A percentile compares a stretch with the other conserved stretches of the same genome.
These are phyloP conservation scores for Apiospora pterosperma DNA, from an alignment of 2,329 filamentous ascomycete species.

Conservation along the genomic window DNA sequence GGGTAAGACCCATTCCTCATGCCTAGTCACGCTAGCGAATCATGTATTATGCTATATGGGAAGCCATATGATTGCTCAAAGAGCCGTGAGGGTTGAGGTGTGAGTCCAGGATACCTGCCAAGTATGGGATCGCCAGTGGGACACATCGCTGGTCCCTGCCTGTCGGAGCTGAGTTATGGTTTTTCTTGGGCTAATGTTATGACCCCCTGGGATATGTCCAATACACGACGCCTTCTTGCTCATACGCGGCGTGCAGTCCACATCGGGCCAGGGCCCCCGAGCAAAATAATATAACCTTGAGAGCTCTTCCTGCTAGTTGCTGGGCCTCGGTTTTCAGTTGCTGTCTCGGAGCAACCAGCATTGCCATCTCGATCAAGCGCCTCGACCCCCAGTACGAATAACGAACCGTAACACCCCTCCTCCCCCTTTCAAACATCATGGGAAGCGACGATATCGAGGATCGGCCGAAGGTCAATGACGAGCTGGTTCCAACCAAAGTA, in stretches of 20 bases:
- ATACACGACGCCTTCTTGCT: not conserved
- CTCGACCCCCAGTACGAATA: not conserved
- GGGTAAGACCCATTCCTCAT: not conserved
- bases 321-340: not conserved
- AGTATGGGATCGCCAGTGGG: not conserved
- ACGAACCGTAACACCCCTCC: not conserved
- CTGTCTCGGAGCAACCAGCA: not conserved
- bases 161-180: not conserved
- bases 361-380: not conserved
- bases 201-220: not conserved
- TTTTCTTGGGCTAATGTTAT: not conserved
- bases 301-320: not conserved
- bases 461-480: not conserved
- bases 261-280: not conserved
- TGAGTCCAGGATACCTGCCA: not conserved
- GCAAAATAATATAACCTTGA: not conserved
- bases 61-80: not conserved
- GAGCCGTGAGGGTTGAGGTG: not conserved
- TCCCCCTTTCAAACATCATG: constrained; percentile 1
- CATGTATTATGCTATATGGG: not conserved
- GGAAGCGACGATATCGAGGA: constrained; percentile 10
- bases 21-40: constrained; percentile 9
- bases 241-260: not conserved
- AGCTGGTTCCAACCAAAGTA: constrained; percentile 2
- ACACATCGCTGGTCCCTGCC: not conserved